These are phyloP conservation scores for Phaeosphaeria sp. DNA, from an alignment of 2,329 filamentous ascomycete species.

Conservation along the genomic window DNA sequence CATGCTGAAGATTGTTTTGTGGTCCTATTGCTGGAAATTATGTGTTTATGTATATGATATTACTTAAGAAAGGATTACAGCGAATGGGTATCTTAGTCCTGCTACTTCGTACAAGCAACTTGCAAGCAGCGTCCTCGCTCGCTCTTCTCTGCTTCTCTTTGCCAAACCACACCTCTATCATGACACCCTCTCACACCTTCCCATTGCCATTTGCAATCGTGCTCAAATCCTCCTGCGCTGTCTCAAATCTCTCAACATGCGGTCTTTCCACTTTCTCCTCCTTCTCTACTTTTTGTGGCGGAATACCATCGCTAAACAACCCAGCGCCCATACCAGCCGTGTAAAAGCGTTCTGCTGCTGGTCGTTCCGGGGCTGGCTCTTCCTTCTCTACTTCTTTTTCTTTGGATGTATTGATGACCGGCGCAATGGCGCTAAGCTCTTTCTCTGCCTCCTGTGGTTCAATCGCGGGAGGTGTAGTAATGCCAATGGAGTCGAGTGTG, in stretches of 20 bases:
- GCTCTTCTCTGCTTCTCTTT: too few relatives aligned
- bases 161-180: background rate
- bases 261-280: conserved; percentile 27
- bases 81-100: background rate
- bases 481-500: conserved; percentile 59
- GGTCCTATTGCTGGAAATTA: too few relatives aligned
- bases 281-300: background rate
- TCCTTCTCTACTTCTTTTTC: conserved; percentile 13
- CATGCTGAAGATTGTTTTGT: too few relatives aligned
- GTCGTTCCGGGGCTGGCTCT: conserved; percentile 10
- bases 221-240: conserved; percentile 48
- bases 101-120: background rate
- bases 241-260: conserved; percentile 64
- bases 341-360: conserved; percentile 60
- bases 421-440: conserved; percentile 9
- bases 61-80: background rate
- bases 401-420: background rate
- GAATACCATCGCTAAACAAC: conserved; percentile 22
- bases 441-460: conserved; percentile 24
- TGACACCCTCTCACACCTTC: background rate
- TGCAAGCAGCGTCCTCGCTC: too few relatives aligned
- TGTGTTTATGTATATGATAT: background rate
- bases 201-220: conserved; percentile 5
- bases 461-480: conserved; percentile 26
- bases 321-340: conserved; percentile 53